Base-by-base conservation (phyloP, 768 basidiomycete genomes). In the Phaeolepiota aurea region DNA sequence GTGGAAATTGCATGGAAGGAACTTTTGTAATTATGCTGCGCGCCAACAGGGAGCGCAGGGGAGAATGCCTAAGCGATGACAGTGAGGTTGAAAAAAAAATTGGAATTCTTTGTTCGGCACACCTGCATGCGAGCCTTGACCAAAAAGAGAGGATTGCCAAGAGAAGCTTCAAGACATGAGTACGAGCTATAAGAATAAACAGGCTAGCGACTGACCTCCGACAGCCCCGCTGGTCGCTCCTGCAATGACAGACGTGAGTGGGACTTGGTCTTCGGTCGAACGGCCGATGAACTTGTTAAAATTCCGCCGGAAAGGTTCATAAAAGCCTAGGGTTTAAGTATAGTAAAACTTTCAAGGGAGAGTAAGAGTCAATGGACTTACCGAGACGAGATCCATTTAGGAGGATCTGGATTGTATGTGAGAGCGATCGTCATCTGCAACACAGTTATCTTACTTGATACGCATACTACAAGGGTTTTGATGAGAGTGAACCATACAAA, bases 71-170 rank as follows among this genome's bases (percentile, higher is more conserved):
- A 42, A 18, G 3, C 21, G 38, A 20, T 7, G 20, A 16, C 9
- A 38, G 32, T 33, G 33, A 34, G 37, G 40, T 18, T n/a, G n/a
- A n/a, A n/a, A n/a, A n/a, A n/a, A 13, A 25, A 35, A 5, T 35
- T 19, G 18, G 15, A 35, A 35, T 14, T 14, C 9, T n/a, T n/a
- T n/a, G n/a, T n/a, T n/a, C n/a, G n/a, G n/a, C n/a, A 9, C 18
- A 82, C 85, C 72, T 99, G 96, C 86, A 99, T 97, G 33, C 96
- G 79, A 3, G 96, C 96, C 65, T 99, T 99, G 56, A 99, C 79
- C 42, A 99, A 68, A 63, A 96, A 99, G 10, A 96, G 64, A 0
- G 92, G 92, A 57, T 89, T 94, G 31, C 91, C 92, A 32, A 92
- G 61, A 38, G 72, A 69, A 0, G 86, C 86, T 86, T 44, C 28